These are phyloP conservation scores for Bipolaris gigantea DNA, from an alignment of 2,329 filamentous ascomycete species.

Conservation along the genomic window DNA sequence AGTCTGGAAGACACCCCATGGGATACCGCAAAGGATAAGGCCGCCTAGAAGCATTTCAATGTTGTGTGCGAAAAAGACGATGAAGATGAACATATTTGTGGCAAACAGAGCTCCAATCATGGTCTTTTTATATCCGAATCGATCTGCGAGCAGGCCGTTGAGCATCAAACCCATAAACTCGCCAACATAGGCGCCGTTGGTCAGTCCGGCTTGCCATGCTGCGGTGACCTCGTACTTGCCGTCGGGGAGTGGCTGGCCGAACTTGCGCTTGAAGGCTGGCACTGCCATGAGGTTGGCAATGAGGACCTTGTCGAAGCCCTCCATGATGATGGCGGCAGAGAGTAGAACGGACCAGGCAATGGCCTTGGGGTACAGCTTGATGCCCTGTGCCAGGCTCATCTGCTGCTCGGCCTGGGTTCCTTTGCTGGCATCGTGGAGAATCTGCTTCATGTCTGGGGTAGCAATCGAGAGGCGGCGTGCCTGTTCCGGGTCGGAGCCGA, in stretches of 20 bases:
- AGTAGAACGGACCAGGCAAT: slow-evolving; percentile 81
- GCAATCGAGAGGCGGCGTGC: slow-evolving; percentile 33
- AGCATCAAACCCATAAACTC: slow-evolving; percentile 51
- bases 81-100: slow-evolving; percentile 40
- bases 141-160: slow-evolving; percentile 50
- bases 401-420: slow-evolving; percentile 51
- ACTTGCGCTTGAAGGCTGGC: slow-evolving; percentile 49
- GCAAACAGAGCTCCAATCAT: slow-evolving; percentile 40
- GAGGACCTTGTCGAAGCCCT: slow-evolving; percentile 81
- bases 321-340: slow-evolving; percentile 87
- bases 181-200: slow-evolving; percentile 51
- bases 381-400: slow-evolving; percentile 66
- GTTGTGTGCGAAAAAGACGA: slow-evolving; percentile 42
- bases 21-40: slow-evolving; percentile 54
- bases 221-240: slow-evolving; percentile 49
- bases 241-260: slow-evolving; percentile 44
- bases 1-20: slow-evolving; percentile 54
- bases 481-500: slow-evolving; percentile 37
- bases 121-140: slow-evolving; percentile 47
- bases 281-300: slow-evolving; percentile 74
- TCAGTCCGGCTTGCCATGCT: slow-evolving; percentile 51
- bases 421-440: slow-evolving; percentile 37
- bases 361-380: slow-evolving; percentile 83
- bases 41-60: slow-evolving; percentile 63
- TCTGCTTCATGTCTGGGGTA: slow-evolving; percentile 32